phyloP scores from a whole-genome alignment of 2,329 filamentous ascomycete species.

The Chaetomiaceae sp. region DNA sequence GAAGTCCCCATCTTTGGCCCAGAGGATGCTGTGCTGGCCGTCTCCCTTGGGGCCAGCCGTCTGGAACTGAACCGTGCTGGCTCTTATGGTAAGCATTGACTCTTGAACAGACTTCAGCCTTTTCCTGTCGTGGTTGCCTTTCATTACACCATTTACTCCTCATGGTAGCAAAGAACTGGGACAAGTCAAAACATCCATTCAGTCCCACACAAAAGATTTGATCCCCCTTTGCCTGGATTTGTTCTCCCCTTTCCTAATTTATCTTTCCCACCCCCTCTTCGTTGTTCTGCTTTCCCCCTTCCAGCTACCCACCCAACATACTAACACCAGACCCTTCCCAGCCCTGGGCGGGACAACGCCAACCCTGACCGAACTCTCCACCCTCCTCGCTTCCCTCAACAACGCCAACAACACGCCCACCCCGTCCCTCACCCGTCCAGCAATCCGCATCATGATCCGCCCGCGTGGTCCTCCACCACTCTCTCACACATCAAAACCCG shows the following conservation, averaged over 20 bases:
- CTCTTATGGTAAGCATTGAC: conserved; percentile 42
- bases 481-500: background rate
- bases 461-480: conserved; percentile 38
- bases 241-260: background rate
- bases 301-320: background rate
- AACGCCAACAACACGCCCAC: background rate
- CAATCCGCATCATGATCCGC: conserved; percentile 53
- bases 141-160: no score
- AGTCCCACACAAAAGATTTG: no score
- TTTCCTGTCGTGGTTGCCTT: no score
- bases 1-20: conserved; percentile 53
- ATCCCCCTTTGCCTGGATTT: background rate
- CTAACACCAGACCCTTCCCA: background rate
- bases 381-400: conserved; percentile 21
- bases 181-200: no score
- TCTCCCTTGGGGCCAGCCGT: conserved; percentile 41
- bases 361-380: conserved; percentile 34
- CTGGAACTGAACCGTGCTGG: conserved; percentile 50
- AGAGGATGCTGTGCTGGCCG: conserved; percentile 36
- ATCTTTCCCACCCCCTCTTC: background rate
- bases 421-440: conserved; percentile 33
- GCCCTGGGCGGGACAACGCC: conserved; percentile 49
- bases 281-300: no score
- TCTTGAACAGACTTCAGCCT: no score
- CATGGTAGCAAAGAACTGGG: no score